These are phyloP conservation scores for Populus pruinosa DNA, from an alignment of 345 rosid species.

Conservation along the genomic window DNA sequence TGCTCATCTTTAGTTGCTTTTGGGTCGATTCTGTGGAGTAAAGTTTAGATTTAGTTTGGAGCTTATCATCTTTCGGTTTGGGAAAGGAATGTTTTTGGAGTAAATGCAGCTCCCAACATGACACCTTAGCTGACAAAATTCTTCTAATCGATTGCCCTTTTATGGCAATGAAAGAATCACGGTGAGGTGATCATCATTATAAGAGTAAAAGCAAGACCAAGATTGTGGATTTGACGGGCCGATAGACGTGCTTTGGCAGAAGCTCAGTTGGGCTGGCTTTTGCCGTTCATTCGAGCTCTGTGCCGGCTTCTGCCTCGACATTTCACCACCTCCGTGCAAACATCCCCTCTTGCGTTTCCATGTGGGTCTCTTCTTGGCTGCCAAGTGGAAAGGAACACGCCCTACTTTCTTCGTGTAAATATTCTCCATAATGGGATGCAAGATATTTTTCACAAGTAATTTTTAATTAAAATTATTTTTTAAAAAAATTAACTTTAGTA, in stretches of 20 bases:
- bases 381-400: too few relatives aligned
- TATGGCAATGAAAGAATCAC: neutral
- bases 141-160: neutral
- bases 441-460: too few relatives aligned
- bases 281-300: too few relatives aligned
- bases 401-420: too few relatives aligned
- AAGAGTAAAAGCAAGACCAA: neutral
- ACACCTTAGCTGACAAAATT: neutral
- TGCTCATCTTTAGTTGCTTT: neutral
- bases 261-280: neutral
- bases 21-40: neutral
- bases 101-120: neutral
- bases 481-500: too few relatives aligned
- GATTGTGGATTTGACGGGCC: neutral
- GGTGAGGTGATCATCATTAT: neutral
- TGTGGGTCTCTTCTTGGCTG: too few relatives aligned
- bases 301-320: neutral
- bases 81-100: neutral
- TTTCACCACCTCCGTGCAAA: too few relatives aligned
- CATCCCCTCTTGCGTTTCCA: too few relatives aligned
- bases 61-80: neutral
- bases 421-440: too few relatives aligned
- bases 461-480: too few relatives aligned
- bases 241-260: neutral
- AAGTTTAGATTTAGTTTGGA: neutral